Evolutionary conservation across 352 stramenopile species (phyloP).

Genomic region (Paralagenidium karlingii): DNA sequence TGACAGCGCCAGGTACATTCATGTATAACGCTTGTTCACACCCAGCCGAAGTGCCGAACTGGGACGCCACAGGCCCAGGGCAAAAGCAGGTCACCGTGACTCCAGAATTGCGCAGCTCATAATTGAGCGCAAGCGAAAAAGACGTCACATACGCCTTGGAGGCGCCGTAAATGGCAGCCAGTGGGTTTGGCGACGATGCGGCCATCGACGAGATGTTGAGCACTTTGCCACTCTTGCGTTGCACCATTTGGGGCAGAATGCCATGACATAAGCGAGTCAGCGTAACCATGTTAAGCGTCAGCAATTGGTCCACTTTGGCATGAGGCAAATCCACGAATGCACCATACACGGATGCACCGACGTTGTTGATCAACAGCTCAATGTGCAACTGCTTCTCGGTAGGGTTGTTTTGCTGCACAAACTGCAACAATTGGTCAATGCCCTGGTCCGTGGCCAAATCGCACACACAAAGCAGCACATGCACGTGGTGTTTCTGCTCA

Average conservation of each 20-base stretch:
- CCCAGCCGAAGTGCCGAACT: constrained; percentile 29
- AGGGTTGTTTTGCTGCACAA: too few relatives aligned
- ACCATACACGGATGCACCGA: constrained; percentile 21
- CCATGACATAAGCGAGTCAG: constrained; percentile 33
- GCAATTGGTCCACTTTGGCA: constrained; percentile 36
- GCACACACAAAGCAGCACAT: constrained; percentile 42
- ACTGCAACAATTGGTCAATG: constrained; percentile 39
- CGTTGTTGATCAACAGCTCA: constrained; percentile 83
- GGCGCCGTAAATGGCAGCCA: constrained; percentile 60
- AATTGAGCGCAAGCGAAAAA: constrained; percentile 64
- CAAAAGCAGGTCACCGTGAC: constrained; percentile 77
- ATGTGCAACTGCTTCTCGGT: constrained; percentile 39
- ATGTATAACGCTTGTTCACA: constrained; percentile 26
- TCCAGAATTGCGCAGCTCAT: constrained; percentile 57
- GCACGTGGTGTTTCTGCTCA: constrained; percentile 46
- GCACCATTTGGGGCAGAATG: constrained; percentile 55
- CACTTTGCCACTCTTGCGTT: constrained; percentile 46
- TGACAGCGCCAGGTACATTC: constrained; percentile 11
- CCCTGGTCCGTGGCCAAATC: constrained; percentile 38
- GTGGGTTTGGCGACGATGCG: constrained; percentile 32
- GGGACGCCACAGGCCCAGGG: constrained; percentile 48
- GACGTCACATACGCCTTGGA: constrained; percentile 63
- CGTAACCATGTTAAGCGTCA: constrained; percentile 55
- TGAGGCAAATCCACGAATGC: constrained; percentile 25
- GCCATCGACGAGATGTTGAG: constrained; percentile 72